Evolutionary conservation across 306 rosid species (phyloP).

Genomic region (Ammopiptanthus mongolicus): DNA sequence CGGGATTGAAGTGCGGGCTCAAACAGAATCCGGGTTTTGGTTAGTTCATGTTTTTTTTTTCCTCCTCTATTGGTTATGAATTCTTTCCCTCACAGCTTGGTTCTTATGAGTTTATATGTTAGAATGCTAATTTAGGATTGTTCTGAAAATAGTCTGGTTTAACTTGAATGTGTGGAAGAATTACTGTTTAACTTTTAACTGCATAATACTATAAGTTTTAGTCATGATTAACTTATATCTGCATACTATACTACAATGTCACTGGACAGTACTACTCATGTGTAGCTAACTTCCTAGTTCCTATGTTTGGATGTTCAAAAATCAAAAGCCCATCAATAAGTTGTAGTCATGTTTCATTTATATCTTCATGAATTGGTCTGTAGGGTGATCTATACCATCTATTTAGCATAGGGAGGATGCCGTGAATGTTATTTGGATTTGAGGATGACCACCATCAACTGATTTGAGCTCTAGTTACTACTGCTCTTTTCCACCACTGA

Average conservation of each 20-base stretch:
- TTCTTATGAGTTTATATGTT: not conserved
- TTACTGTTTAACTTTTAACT: not conserved
- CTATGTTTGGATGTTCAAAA: not conserved
- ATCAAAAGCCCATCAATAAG: not conserved
- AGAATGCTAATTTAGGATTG: not conserved
- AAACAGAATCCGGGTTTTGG: conserved; percentile 79
- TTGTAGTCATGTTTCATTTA: not conserved
- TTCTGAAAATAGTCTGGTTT: not conserved
- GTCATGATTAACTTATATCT: no score
- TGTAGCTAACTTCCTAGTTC: not conserved
- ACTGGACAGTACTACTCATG: not conserved
- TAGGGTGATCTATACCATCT: not conserved
- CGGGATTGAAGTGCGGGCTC: conserved; percentile 63
- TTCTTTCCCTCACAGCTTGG: not conserved
- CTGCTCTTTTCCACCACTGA: not conserved
- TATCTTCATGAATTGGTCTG: not conserved
- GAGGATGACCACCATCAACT: not conserved
- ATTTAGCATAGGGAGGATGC: not conserved
- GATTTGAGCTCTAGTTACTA: not conserved
- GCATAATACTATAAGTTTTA: no score
- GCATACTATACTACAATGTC: no score
- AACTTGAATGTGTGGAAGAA: not conserved
- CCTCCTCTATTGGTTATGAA: not conserved
- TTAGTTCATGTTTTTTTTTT: conserved; percentile 30
- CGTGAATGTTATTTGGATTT: not conserved